Base-by-base conservation (phyloP, 148 eudicot genomes). In the Rhododendron ferrugineum region DNA sequence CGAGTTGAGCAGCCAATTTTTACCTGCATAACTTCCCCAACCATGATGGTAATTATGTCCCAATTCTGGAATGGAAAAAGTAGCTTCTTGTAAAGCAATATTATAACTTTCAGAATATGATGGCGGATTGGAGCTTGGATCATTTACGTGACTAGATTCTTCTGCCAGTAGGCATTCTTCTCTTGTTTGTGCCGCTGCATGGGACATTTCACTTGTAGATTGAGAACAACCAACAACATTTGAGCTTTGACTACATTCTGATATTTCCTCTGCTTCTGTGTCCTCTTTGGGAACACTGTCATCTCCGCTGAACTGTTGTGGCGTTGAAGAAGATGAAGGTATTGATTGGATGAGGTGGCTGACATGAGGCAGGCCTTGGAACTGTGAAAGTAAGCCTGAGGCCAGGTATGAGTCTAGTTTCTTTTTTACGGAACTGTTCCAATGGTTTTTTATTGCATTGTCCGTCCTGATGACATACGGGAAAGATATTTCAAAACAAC, bases 401-500 rank as follows among this genome's bases (percentile, higher is more conserved):
- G 98, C 91, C 89, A 91, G 89, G 86, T 92, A 97, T 42, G 93
- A 89, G 83, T 95, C 99, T 85, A 94, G 73, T 90, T 95, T 97
- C 93, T 97, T 97, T 89, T 95, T 97, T 64, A 97, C 98, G 46
- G 99, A 97, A 89, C 98, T 95, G 85, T 97, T 94, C 99, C 99
- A 97, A 75, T 97, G 99, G 89, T 97, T 97, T 90, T 97, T 97
- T 3, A 97, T 97, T 83, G 99, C 90, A 89, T 97, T 97, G 92
- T 97, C 99, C 68, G 98, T 87, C 94, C 99, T 97, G 98, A 84
- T 84, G 79, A 40, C 42, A 87, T 56, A 87, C 14, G 79, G 75
- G 83, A 84, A 64, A 72, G 73, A 85, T 37, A 76, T 56, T 83
- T 89, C 79, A 88, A 87, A 87, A 83, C 5, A 44, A 73, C 72